These are phyloP conservation scores for Fragaria ananassa DNA, from an alignment of 306 rosid species.

Conservation along the genomic window DNA sequence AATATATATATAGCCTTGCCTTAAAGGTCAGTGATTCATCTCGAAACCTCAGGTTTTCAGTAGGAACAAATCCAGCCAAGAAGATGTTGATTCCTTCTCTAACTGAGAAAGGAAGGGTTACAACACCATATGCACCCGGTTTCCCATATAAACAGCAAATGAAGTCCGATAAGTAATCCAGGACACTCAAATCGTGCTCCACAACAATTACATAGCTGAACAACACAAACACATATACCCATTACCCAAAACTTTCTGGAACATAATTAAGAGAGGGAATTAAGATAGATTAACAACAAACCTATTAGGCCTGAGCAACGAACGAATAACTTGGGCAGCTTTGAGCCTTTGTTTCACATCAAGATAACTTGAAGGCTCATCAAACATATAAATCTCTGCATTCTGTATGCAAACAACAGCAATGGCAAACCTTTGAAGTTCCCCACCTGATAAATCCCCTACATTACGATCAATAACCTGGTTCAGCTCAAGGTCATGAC, in stretches of 20 bases:
- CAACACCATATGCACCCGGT: constrained; percentile 99
- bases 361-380: constrained; percentile 97
- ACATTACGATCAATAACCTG: constrained; percentile 95
- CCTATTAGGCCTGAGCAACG: constrained; percentile 91
- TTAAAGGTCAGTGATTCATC: constrained; percentile 91
- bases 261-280: neutral
- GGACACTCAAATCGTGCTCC: constrained; percentile 97
- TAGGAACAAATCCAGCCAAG: constrained; percentile 97
- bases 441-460: constrained; percentile 97
- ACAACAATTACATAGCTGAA: constrained; percentile 98
- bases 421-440: constrained; percentile 98
- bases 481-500: constrained; percentile 82
- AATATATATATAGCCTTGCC: constrained; percentile 35
- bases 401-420: constrained; percentile 92
- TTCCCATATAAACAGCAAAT: constrained; percentile 98
- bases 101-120: constrained; percentile 97
- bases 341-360: constrained; percentile 96
- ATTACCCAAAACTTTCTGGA: constrained; percentile 4
- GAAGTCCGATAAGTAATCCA: constrained; percentile 97
- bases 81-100: constrained; percentile 98
- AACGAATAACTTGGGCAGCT: constrained; percentile 91
- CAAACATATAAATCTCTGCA: constrained; percentile 98
- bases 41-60: constrained; percentile 93
- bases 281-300: constrained; percentile 22
- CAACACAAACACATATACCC: constrained; percentile 13